Evolutionary conservation across 2,329 filamentous ascomycete genomes (phyloP).

Genomic region (Rutstroemia sp.): DNA sequence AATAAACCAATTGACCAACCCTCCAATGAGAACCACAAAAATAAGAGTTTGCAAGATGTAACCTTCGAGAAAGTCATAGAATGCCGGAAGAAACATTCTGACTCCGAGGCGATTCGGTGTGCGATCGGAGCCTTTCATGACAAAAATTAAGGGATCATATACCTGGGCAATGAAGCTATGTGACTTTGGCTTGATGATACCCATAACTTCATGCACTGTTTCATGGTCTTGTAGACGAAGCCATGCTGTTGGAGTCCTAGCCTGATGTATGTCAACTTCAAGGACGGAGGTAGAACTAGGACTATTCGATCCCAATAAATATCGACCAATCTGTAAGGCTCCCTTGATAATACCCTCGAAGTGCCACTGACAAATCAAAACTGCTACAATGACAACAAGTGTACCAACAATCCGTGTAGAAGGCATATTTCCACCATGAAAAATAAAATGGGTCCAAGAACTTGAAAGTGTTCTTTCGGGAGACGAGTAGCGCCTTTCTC

Average conservation of each 20-base stretch:
- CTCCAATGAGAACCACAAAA: constrained; percentile 54
- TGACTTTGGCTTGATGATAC: constrained; percentile 63
- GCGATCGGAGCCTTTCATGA: constrained; percentile 61
- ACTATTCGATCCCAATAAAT: not conserved
- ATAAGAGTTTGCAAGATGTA: constrained; percentile 53
- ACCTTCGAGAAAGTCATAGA: constrained; percentile 61
- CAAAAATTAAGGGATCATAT: constrained; percentile 67
- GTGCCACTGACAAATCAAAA: constrained; percentile 69
- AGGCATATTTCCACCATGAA: constrained; percentile 56
- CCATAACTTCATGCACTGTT: constrained; percentile 68
- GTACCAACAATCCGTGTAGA: constrained; percentile 71
- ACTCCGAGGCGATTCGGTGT: constrained; percentile 39
- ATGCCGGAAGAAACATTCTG: constrained; percentile 45
- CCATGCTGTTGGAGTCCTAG: constrained; percentile 70
- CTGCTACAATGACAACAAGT: constrained; percentile 63
- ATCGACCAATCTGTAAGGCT: constrained; percentile 21
- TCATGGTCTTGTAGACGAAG: constrained; percentile 70
- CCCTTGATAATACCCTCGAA: constrained; percentile 46
- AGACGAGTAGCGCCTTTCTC: constrained; percentile 24
- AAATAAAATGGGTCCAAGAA: constrained; percentile 54
- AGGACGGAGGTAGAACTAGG: constrained; percentile 32
- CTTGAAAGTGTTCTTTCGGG: constrained; percentile 26
- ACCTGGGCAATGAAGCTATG: constrained; percentile 68
- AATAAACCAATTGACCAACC: constrained; percentile 62
- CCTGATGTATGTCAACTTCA: constrained; percentile 61